These are phyloP conservation scores for Telfairia occidentalis DNA, from an alignment of 331 rosid genomes.

Conservation along the genomic window DNA sequence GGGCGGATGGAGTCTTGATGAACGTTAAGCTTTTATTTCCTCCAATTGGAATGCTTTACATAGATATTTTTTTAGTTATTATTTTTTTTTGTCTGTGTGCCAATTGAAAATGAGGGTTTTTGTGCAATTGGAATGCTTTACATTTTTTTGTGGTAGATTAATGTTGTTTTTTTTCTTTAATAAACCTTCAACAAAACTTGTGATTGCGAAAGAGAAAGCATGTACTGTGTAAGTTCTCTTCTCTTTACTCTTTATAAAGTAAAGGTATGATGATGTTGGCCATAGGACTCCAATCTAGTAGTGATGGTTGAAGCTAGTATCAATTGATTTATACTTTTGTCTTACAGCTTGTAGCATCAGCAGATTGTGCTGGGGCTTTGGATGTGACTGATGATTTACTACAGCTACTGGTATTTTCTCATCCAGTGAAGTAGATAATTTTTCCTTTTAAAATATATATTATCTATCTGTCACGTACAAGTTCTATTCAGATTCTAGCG, in stretches of 20 bases:
- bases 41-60: neutral
- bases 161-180: neutral
- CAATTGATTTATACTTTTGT: conserved; percentile 31
- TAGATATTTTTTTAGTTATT: too few relatives aligned
- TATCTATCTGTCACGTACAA: neutral
- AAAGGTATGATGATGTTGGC: neutral
- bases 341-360: conserved; percentile 93
- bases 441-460: neutral
- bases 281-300: neutral
- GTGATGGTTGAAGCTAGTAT: neutral
- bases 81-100: too few relatives aligned
- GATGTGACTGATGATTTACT: conserved; percentile 91
- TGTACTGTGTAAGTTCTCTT: neutral
- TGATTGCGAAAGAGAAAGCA: neutral
- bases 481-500: neutral
- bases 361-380: conserved; percentile 97
- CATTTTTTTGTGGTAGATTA: neutral
- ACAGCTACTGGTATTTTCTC: conserved; percentile 59
- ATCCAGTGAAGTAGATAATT: neutral
- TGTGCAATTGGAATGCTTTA: too few relatives aligned
- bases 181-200: neutral
- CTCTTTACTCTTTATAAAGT: neutral
- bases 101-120: too few relatives aligned
- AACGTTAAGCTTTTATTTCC: neutral
- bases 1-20: neutral